These are phyloP conservation scores for Elongisporangium anandrum DNA, from an alignment of 352 stramenopile species.

Conservation along the genomic window DNA sequence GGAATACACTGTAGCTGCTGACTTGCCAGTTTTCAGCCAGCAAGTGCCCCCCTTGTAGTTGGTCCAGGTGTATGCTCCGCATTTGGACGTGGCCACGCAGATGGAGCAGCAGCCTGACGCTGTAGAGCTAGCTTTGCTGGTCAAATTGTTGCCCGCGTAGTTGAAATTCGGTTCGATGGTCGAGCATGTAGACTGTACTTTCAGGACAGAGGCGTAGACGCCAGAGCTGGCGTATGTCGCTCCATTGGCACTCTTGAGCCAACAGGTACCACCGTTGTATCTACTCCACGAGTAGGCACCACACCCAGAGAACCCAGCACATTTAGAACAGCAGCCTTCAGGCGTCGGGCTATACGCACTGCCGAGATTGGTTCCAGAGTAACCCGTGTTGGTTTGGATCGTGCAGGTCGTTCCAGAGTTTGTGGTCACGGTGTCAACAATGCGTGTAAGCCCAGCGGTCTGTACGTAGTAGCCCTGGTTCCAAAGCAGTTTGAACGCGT, in stretches of 20 bases:
- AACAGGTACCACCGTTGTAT: constrained; percentile 3
- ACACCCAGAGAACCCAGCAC: background rate
- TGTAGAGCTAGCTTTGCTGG: constrained; percentile 11
- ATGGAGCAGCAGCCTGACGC: constrained; percentile 21
- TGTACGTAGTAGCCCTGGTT: constrained; percentile 67
- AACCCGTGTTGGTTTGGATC: background rate
- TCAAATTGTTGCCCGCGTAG: constrained; percentile 22
- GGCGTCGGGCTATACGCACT: background rate
- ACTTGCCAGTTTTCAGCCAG: constrained; percentile 23
- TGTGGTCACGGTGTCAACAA: background rate
- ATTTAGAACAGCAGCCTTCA: background rate
- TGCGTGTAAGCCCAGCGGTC: background rate
- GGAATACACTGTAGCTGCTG: too few relatives aligned
- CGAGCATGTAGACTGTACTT: constrained; percentile 10
- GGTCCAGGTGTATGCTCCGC: constrained; percentile 47
- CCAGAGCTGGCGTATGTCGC: background rate
- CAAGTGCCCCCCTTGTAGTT: constrained; percentile 18
- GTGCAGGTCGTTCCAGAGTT: background rate
- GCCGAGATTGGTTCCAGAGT: background rate
- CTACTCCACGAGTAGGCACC: background rate
- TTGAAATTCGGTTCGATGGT: constrained; percentile 25
- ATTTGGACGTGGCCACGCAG: constrained; percentile 22
- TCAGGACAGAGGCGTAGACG: constrained; percentile 16
- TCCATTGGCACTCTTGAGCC: constrained; percentile 2
- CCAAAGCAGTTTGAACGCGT: constrained; percentile 53